These are phyloP conservation scores for Neurospora terricola DNA, from an alignment of 495 filamentous ascomycete species.

Conservation along the genomic window DNA sequence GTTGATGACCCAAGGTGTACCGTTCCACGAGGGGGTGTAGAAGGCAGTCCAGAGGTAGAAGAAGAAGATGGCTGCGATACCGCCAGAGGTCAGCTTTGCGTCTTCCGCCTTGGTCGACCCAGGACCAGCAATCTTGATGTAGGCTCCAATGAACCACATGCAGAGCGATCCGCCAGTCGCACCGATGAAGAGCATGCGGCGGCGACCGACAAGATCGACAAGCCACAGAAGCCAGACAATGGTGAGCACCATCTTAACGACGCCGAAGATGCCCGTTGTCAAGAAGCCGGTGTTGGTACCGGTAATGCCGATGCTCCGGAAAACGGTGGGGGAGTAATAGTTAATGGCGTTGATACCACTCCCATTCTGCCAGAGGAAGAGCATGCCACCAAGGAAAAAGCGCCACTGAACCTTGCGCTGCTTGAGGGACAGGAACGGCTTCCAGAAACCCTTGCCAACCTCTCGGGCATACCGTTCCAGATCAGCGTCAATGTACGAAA, in stretches of 20 bases:
- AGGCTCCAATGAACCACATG: slow-evolving; percentile 48
- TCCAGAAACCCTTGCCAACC: slow-evolving; percentile 56
- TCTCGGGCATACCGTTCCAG: slow-evolving; percentile 45
- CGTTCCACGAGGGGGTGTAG: slow-evolving; percentile 70
- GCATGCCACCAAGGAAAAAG: slow-evolving; percentile 53
- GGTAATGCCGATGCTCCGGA: slow-evolving; percentile 46
- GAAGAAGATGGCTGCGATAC: slow-evolving; percentile 65
- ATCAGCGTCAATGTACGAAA: slow-evolving; percentile 49
- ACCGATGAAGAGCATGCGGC: slow-evolving; percentile 45
- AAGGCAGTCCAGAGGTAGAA: slow-evolving; percentile 74
- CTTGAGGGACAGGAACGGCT: slow-evolving; percentile 50
- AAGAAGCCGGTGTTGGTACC: slow-evolving; percentile 40
- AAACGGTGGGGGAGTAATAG: slow-evolving; percentile 54
- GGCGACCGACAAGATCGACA: slow-evolving; percentile 43
- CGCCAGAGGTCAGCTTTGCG: slow-evolving; percentile 38
- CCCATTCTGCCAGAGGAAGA: slow-evolving; percentile 59
- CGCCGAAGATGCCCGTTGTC: slow-evolving; percentile 42
- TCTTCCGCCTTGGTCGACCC: slow-evolving; percentile 16
- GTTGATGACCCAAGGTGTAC: slow-evolving; percentile 58
- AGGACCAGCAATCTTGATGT: slow-evolving; percentile 44
- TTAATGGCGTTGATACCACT: slow-evolving; percentile 61
- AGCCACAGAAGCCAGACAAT: slow-evolving; percentile 47
- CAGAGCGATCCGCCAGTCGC: slow-evolving; percentile 43
- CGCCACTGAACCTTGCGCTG: slow-evolving; percentile 45
- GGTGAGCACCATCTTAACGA: slow-evolving; percentile 50